Percentiles rank a stretch among this genome's conserved stretches.
Evolutionary conservation across 106 monocot species (phyloP).

Genomic region (Dendrobium huoshanense): DNA sequence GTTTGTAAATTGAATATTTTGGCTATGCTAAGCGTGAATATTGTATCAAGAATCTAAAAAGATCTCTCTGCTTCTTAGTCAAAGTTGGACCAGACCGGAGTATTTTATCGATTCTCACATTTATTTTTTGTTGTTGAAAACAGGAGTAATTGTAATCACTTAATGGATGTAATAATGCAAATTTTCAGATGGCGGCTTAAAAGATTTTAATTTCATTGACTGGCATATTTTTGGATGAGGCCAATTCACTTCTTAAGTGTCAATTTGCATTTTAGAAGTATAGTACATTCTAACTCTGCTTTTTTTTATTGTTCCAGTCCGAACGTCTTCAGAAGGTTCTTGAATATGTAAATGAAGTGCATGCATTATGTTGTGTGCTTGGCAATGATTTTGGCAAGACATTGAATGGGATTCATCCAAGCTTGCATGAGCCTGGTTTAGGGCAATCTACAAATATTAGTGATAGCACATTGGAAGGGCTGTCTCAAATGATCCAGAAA

Average conservation of each 20-base stretch:
- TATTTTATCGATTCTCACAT: neutral
- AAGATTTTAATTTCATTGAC: neutral
- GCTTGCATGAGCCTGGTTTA: conserved; percentile 45
- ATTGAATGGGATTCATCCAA: conserved; percentile 63
- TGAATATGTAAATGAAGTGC: conserved; percentile 73
- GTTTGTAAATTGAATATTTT: too few relatives aligned
- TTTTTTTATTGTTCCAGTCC: conserved; percentile 49
- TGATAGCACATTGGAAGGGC: conserved; percentile 61
- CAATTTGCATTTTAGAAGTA: neutral
- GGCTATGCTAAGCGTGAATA: too few relatives aligned
- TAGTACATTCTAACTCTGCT: neutral
- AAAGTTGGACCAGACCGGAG: neutral
- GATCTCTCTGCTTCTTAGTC: too few relatives aligned
- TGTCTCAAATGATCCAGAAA: conserved; percentile 41
- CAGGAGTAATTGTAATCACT: neutral
- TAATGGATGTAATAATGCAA: neutral
- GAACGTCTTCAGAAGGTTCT: conserved; percentile 67
- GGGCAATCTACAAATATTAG: conserved; percentile 68
- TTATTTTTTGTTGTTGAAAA: neutral
- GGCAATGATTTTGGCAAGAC: conserved; percentile 66
- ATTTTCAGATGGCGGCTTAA: neutral
- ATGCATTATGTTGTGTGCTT: conserved; percentile 67
- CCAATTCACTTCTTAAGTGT: neutral
- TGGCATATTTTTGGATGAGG: neutral
- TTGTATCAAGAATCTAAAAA: too few relatives aligned